phyloP scores from a whole-genome alignment of 176 grass and related monocot species.

The Juncus effusus region DNA sequence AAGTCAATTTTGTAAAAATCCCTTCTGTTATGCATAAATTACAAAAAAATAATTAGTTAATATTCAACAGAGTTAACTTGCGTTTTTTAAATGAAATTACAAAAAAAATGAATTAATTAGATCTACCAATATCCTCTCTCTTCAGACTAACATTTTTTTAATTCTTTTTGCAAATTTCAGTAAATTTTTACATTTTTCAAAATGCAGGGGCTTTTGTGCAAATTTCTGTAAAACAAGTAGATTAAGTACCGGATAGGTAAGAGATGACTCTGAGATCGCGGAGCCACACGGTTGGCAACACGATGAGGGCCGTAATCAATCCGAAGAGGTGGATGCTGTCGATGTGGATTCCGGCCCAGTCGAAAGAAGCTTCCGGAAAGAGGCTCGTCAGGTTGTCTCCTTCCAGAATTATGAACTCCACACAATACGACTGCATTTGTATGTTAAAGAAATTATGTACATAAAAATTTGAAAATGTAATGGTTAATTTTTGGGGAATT shows the following conservation, averaged over 20 bases:
- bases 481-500: no score
- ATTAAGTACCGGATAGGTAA: constrained; percentile 68
- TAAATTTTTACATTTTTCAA: not conserved
- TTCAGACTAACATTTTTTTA: not conserved
- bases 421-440: constrained; percentile 69
- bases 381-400: constrained; percentile 84
- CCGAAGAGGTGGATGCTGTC: constrained; percentile 75
- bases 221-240: constrained; percentile 10
- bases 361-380: constrained; percentile 50
- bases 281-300: constrained; percentile 86
- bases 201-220: constrained; percentile 5
- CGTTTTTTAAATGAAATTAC: constrained; percentile 6
- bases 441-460: constrained; percentile 21
- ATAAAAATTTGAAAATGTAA: no score
- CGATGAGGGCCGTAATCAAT: constrained; percentile 62
- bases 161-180: not conserved
- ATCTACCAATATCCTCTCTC: not conserved
- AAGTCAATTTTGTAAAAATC: no score
- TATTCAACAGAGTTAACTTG: not conserved
- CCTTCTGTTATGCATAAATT: no score
- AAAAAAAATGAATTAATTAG: not conserved
- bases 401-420: constrained; percentile 96
- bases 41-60: constrained; percentile 5
- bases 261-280: constrained; percentile 79
- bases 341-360: constrained; percentile 56